These are phyloP conservation scores for Exophiala viscosa DNA, from an alignment of 2,329 filamentous ascomycete genomes.

Conservation along the genomic window DNA sequence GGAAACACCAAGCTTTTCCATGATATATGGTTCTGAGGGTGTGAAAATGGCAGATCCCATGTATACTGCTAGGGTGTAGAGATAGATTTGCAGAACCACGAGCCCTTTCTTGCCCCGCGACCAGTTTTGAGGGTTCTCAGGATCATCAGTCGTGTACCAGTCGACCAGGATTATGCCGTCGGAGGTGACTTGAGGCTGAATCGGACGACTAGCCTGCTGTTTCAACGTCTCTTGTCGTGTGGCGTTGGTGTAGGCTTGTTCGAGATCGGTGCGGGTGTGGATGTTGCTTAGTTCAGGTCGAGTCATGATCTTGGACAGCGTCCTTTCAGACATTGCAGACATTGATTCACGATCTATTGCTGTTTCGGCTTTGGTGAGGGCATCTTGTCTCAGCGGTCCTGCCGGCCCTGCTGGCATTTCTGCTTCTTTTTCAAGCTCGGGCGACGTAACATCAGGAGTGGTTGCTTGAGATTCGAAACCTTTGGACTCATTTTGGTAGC, in stretches of 20 bases:
- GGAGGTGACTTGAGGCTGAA: slow-evolving; percentile 19
- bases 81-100: slow-evolving; percentile 28
- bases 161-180: slow-evolving; percentile 26
- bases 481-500: slow-evolving; percentile 10
- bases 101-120: slow-evolving; percentile 24
- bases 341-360: slow-evolving; percentile 19
- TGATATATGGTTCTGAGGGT: slow-evolving; percentile 22
- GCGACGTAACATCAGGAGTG: slow-evolving; percentile 2
- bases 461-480: slow-evolving; percentile 7
- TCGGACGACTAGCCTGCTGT: slow-evolving; percentile 19
- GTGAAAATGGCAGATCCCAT: slow-evolving; percentile 29
- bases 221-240: slow-evolving; percentile 22
- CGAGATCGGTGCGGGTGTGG: slow-evolving; percentile 19
- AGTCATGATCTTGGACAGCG: slow-evolving; percentile 24
- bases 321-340: slow-evolving; percentile 6
- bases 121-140: slow-evolving; percentile 32
- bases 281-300: slow-evolving; percentile 18
- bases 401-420: slow-evolving; percentile 7
- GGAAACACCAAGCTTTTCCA: slow-evolving; percentile 22
- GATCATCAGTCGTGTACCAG: slow-evolving; percentile 29
- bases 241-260: slow-evolving; percentile 25
- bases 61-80: slow-evolving; percentile 29
- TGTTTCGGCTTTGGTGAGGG: slow-evolving; percentile 15
- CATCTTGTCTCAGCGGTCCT: not conserved
- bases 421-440: slow-evolving; percentile 15